phyloP scores from a whole-genome alignment of 179 eudicot genomes.

The Carnegiea gigantea region DNA sequence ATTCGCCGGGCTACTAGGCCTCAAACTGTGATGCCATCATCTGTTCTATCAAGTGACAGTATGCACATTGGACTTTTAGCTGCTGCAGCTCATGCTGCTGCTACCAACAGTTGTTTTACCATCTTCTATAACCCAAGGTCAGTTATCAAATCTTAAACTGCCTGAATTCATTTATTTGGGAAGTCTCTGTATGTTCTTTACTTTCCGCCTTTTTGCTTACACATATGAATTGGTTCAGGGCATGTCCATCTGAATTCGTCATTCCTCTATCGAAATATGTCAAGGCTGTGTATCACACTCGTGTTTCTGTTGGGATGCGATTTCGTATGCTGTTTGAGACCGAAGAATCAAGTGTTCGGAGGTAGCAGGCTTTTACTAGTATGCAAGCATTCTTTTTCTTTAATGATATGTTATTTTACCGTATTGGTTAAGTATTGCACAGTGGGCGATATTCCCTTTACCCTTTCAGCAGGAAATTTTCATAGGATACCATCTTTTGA shows the following conservation, averaged over 20 bases:
- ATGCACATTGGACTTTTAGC: constrained; percentile 99
- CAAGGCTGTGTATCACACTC: constrained; percentile 95
- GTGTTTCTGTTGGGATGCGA: constrained; percentile 99
- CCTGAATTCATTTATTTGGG: not conserved
- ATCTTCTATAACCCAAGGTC: constrained; percentile 94
- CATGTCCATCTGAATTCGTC: constrained; percentile 95
- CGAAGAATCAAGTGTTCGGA: constrained; percentile 97
- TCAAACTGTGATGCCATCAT: constrained; percentile 99
- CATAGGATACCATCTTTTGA: not conserved
- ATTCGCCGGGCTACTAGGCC: constrained; percentile 95
- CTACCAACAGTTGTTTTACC: constrained; percentile 96
- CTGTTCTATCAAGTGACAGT: constrained; percentile 97
- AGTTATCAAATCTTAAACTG: not conserved
- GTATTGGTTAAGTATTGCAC: not conserved
- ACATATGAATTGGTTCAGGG: constrained; percentile 51
- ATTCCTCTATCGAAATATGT: constrained; percentile 88
- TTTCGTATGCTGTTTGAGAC: constrained; percentile 99
- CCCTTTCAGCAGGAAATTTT: not conserved
- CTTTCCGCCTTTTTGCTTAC: constrained; percentile 20
- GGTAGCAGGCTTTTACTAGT: constrained; percentile 41
- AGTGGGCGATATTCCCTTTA: not conserved
- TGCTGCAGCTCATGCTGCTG: constrained; percentile 99
- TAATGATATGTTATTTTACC: not conserved
- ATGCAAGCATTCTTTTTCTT: not conserved
- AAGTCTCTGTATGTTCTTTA: constrained; percentile 2